Base-by-base conservation (phyloP, 2,329 filamentous ascomycete genomes). In the Colletotrichum tropicicola region DNA sequence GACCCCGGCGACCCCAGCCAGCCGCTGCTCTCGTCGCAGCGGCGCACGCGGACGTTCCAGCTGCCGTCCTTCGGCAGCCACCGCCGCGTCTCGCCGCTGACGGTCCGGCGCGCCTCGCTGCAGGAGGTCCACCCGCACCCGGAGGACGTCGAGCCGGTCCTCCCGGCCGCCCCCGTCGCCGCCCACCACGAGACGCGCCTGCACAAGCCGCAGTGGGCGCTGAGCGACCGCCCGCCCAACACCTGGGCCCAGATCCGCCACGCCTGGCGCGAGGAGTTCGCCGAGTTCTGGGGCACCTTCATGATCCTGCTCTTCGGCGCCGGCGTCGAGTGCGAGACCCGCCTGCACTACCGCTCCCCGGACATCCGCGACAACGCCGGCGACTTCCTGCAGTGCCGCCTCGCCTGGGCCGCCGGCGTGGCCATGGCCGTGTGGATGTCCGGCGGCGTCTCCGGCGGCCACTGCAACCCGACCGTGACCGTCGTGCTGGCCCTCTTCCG, bases 391-490 rank as follows among this genome's bases (percentile, higher is more conserved):
- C 62, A 65, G 44, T 65, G 62, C 44, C 62, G 62, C 6, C 49
- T 65, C 3, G 62, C 62, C 6, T 65, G 62, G 62, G 62, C 62
- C 3, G 62, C 62, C 4, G 62, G 62, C 35, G 62, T 65, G 3
- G 41, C 57, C 2, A 49, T 65, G 57, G 62, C 62, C 27, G 62
- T 43, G 17, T 65, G 62, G 62, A 65, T 65, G 57, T 43, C 62
- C 0, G 72, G 72, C 3, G 72, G 73, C 23, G 70, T 74, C 0
- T 73, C 72, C 0, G 73, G 72, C 2, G 73, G 72, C 5, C 73
- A 75, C 49, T 73, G 73, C 68, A 75, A 79, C 41, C 78, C 77
- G 10, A 73, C 74, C 2, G 76, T 79, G 19, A 79, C 77, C 1
- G 70, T 79, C 13, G 72, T 73, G 0, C 59, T 79, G 0, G 73